A percentile compares a stretch with the other conserved stretches of the same genome.
phyloP scores from a whole-genome alignment of 129 eudicot genomes.

The Helichrysum umbraculigerum region DNA sequence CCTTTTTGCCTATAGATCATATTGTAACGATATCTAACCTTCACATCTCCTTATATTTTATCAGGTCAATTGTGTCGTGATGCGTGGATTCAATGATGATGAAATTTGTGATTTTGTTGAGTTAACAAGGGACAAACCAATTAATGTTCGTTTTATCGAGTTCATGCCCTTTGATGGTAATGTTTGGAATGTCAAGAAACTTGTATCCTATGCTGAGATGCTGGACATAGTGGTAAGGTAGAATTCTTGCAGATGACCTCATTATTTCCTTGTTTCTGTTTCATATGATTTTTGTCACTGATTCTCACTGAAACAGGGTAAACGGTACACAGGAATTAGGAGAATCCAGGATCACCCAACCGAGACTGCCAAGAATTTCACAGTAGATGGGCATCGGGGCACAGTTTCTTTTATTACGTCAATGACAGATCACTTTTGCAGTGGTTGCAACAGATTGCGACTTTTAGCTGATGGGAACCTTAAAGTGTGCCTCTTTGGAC shows the following conservation, averaged over 20 bases:
- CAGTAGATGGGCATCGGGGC: slow-evolving; percentile 85
- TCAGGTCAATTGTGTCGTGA: slow-evolving; percentile 95
- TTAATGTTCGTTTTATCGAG: slow-evolving; percentile 90
- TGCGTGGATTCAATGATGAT: slow-evolving; percentile 99
- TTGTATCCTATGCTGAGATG: slow-evolving; percentile 89
- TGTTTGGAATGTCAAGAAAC: slow-evolving; percentile 99
- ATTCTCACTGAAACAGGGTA: slow-evolving; percentile 55
- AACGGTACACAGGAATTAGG: slow-evolving; percentile 51
- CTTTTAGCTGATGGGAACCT: slow-evolving; percentile 96
- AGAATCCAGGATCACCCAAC: slow-evolving; percentile 80
- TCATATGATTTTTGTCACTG: slow-evolving; percentile 18
- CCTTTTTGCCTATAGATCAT: not conserved
- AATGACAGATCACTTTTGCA: slow-evolving; percentile 96
- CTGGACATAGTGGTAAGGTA: slow-evolving; percentile 96
- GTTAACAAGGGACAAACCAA: slow-evolving; percentile 77
- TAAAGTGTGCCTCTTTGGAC: slow-evolving; percentile 95
- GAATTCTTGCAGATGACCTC: slow-evolving; percentile 38
- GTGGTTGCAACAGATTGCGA: slow-evolving; percentile 90
- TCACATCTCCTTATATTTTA: not conserved
- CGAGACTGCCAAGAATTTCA: slow-evolving; percentile 94
- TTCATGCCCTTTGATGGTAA: slow-evolving; percentile 99
- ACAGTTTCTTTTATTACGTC: slow-evolving; percentile 95
- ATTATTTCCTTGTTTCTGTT: not conserved
- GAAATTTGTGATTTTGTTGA: slow-evolving; percentile 94
- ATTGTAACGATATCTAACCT: not conserved